Conservation (phyloP, 2,329 filamentous ascomycete genomes). For the Colletotrichum camelliae region DNA sequence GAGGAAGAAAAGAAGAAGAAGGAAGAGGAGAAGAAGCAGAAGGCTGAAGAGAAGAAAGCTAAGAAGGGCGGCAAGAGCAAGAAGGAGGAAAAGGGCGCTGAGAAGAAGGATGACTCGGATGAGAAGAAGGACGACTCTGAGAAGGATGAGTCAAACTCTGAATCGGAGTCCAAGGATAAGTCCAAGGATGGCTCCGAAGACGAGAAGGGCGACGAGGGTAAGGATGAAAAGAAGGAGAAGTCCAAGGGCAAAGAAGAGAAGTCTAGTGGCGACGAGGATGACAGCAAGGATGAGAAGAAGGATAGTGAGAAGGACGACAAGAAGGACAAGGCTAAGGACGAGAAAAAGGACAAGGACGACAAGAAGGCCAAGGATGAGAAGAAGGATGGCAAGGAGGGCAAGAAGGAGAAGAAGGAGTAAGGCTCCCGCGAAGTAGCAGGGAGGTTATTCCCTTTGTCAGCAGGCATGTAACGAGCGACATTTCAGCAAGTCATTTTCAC, state of each 20-base stretch:
- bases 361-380: constrained; percentile 7
- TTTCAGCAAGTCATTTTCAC: background rate
- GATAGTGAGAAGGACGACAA: background rate
- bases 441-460: background rate
- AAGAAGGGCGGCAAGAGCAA: constrained; percentile 26
- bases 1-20: constrained; percentile 42
- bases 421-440: background rate
- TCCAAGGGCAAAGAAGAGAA: constrained; percentile 24
- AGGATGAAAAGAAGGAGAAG: constrained; percentile 23
- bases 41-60: constrained; percentile 29
- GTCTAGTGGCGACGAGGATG: constrained; percentile 8
- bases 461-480: background rate
- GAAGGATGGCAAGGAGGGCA: constrained; percentile 9
- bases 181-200: constrained; percentile 31
- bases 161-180: constrained; percentile 1
- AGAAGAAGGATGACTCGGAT: background rate
- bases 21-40: constrained; percentile 34
- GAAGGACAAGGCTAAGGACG: background rate
- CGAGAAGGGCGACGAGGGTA: constrained; percentile 25
- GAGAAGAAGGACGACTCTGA: background rate
- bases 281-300: background rate
- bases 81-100: constrained; percentile 25
- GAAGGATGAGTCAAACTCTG: background rate
- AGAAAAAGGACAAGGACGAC: constrained; percentile 21
- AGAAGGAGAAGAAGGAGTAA: constrained; percentile 17